Percentiles rank a stretch among this genome's conserved stretches.
Conservation (phyloP, 768 basidiomycete genomes). For the Leccinellum luteum region DNA sequence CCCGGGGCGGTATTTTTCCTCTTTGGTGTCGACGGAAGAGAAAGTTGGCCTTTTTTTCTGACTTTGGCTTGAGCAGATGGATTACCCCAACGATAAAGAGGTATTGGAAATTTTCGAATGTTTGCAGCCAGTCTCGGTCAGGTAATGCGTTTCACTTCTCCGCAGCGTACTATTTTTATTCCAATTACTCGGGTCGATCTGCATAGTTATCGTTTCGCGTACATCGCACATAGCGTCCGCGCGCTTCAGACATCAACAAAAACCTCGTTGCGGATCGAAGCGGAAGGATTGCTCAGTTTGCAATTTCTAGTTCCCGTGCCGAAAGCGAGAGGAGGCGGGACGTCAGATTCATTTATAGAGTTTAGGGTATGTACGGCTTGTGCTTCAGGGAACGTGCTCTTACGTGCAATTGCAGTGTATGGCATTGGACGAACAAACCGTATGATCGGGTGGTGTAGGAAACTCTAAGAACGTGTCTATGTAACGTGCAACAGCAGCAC, state of each 20-base stretch:
- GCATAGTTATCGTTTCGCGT: slow-evolving; percentile 77
- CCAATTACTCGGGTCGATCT: slow-evolving; percentile 1
- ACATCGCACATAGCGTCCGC: slow-evolving; percentile 66
- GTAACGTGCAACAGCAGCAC: not conserved
- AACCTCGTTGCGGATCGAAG: slow-evolving; percentile 84
- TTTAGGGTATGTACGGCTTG: slow-evolving; percentile 63
- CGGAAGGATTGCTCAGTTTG: slow-evolving; percentile 76
- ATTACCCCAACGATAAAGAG: slow-evolving; percentile 91
- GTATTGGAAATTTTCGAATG: slow-evolving; percentile 92
- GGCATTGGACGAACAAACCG: slow-evolving; percentile 31
- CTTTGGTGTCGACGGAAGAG: not conserved
- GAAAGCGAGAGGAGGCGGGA: slow-evolving; percentile 37
- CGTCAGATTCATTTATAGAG: slow-evolving; percentile 74
- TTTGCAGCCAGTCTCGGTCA: slow-evolving; percentile 59
- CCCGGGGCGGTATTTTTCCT: not conserved
- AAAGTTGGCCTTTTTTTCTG: not conserved
- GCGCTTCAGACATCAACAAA: slow-evolving; percentile 85
- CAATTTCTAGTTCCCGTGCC: slow-evolving; percentile 82
- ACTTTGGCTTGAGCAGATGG: slow-evolving; percentile 59
- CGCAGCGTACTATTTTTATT: not conserved
- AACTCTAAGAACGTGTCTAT: slow-evolving; percentile 21
- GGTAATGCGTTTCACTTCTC: slow-evolving; percentile 42
- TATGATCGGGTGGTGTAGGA: slow-evolving; percentile 9
- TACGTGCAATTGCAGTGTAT: slow-evolving; percentile 24
- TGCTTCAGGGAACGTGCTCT: slow-evolving; percentile 1